Conservation (phyloP, 805 yeast genomes). For the Metschnikowia aberdeeniae region DNA sequence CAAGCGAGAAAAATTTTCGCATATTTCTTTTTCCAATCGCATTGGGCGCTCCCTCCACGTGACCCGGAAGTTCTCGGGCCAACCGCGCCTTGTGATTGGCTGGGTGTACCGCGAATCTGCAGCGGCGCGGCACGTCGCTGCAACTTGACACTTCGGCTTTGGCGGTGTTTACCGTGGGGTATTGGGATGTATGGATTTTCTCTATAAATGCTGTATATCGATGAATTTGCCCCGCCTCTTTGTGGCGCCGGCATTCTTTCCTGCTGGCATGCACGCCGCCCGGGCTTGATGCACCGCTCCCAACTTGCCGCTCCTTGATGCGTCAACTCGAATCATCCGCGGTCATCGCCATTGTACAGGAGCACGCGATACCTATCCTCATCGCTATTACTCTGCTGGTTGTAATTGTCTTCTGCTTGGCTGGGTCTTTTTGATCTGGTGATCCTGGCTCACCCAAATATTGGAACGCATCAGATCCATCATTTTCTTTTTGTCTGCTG, state of each 20-base stretch:
- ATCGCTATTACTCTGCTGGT: no score
- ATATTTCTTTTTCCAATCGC: constrained; percentile 9
- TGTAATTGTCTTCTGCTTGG: no score
- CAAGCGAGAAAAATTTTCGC: constrained; percentile 13
- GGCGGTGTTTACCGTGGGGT: no score
- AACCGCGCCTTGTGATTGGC: constrained; percentile 11
- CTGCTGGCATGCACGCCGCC: constrained; percentile 1
- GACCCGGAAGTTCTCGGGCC: constrained; percentile 19
- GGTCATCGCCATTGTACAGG: constrained; percentile 2
- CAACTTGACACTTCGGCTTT: no score
- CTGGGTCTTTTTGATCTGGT: no score
- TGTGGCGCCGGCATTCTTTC: no score
- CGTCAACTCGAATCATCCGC: constrained; percentile 2
- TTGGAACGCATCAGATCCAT: background rate
- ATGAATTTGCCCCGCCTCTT: no score
- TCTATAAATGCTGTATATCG: no score
- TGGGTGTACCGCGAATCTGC: constrained; percentile 1
- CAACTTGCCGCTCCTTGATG: background rate
- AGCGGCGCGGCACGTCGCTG: background rate
- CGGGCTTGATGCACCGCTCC: no score
- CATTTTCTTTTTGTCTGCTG: background rate
- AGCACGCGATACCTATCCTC: background rate
- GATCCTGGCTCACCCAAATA: no score
- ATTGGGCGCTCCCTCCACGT: constrained; percentile 17
- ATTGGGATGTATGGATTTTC: no score